Evolutionary conservation across 2,329 filamentous ascomycete genomes (phyloP).

Genomic region (Dothideomycetes sp.): DNA sequence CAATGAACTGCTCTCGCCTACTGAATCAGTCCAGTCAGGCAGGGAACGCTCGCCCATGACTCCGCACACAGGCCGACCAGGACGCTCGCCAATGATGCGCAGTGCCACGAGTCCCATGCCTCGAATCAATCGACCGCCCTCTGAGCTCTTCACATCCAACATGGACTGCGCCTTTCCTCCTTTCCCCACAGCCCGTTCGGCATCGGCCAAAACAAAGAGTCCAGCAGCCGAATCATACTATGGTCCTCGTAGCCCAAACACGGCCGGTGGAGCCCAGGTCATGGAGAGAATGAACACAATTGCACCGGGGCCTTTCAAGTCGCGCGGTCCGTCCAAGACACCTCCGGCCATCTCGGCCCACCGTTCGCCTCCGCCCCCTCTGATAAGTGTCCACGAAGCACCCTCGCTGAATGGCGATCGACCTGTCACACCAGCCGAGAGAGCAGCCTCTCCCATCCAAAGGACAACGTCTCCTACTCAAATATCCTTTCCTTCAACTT

Average conservation of each 20-base stretch:
- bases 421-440: slow-evolving; percentile 5
- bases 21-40: slow-evolving; percentile 34
- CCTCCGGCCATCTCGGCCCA: background rate
- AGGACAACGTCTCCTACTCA: slow-evolving; percentile 2
- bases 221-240: slow-evolving; percentile 20
- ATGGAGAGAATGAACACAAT: slow-evolving; percentile 53
- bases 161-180: slow-evolving; percentile 47
- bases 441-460: background rate
- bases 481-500: slow-evolving; percentile 1
- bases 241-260: slow-evolving; percentile 37
- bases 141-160: slow-evolving; percentile 35
- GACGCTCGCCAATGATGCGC: slow-evolving; percentile 22
- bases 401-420: slow-evolving; percentile 3
- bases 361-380: too few relatives aligned
- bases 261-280: slow-evolving; percentile 31
- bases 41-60: slow-evolving; percentile 45
- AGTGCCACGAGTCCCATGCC: slow-evolving; percentile 25
- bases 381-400: background rate
- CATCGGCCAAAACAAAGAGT: slow-evolving; percentile 19
- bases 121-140: slow-evolving; percentile 27
- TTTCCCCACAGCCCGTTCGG: slow-evolving; percentile 34
- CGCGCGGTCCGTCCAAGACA: slow-evolving; percentile 15
- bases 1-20: slow-evolving; percentile 15
- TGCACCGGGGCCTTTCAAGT: slow-evolving; percentile 53
- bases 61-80: slow-evolving; percentile 32